These are phyloP conservation scores for Flammula alnicola DNA, from an alignment of 1,284 basidiomycete species.

Conservation along the genomic window DNA sequence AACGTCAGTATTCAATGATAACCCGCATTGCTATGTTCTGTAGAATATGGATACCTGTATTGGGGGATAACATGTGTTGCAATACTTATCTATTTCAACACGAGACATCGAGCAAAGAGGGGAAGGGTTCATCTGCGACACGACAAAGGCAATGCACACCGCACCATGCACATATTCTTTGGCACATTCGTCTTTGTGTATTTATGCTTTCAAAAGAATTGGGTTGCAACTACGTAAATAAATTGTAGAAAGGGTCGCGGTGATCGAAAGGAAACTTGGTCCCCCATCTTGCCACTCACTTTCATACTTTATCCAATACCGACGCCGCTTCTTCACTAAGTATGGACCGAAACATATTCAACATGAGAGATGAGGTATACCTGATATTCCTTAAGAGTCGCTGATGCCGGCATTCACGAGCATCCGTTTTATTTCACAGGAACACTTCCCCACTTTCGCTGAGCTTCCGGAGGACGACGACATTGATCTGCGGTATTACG, in stretches of 20 bases:
- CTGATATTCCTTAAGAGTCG: not conserved
- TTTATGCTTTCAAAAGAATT: too few species aligned
- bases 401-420: not conserved
- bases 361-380: conserved; percentile 12
- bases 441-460: conserved; percentile 27
- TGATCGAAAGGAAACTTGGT: not conserved
- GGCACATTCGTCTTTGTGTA: too few species aligned
- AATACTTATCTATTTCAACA: conserved; percentile 6
- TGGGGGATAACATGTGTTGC: too few species aligned
- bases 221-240: too few species aligned
- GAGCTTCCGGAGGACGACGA: conserved; percentile 26
- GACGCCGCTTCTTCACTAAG: not conserved
- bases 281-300: not conserved
- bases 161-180: too few species aligned
- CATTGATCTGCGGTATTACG: conserved; percentile 21
- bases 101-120: too few species aligned
- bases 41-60: conserved; percentile 10
- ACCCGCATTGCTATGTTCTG: conserved; percentile 1
- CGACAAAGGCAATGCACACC: too few species aligned
- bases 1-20: too few species aligned
- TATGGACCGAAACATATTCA: conserved; percentile 5
- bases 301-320: too few species aligned
- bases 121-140: too few species aligned
- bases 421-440: conserved; percentile 8
- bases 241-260: too few species aligned